Percentiles rank a stretch among this genome's conserved stretches.
phyloP scores from a whole-genome alignment of 805 yeast genomes.

The Starmerella vaccinii region DNA sequence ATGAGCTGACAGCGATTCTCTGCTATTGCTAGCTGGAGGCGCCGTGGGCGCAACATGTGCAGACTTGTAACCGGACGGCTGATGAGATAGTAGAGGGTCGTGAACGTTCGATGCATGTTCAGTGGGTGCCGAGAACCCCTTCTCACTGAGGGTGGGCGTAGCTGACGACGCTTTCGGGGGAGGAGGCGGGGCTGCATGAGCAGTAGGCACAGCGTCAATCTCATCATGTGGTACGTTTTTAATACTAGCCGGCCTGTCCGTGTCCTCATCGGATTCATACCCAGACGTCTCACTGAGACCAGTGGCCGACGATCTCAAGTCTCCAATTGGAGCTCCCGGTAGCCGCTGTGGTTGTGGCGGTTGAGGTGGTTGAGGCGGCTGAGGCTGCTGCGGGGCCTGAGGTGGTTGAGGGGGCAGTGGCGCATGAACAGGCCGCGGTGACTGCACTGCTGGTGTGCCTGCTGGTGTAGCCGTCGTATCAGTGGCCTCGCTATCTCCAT shows the following conservation, averaged over 20 bases:
- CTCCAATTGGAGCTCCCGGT: background rate
- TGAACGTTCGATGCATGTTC: too few species aligned
- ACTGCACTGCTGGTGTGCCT: background rate
- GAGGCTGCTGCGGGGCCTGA: constrained; percentile 10
- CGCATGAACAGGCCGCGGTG: background rate
- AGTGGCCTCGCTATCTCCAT: constrained; percentile 8
- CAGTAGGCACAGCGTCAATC: background rate
- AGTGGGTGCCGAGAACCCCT: too few species aligned
- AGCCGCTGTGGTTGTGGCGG: constrained; percentile 8
- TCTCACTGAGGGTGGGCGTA: too few species aligned
- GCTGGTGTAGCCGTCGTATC: background rate
- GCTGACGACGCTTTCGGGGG: too few species aligned
- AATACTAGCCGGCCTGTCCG: constrained; percentile 2
- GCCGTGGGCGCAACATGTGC: too few species aligned
- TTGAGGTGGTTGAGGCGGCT: constrained; percentile 12
- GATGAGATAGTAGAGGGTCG: too few species aligned
- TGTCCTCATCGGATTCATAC: constrained; percentile 10
- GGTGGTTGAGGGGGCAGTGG: constrained; percentile 1
- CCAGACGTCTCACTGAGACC: constrained; percentile 6
- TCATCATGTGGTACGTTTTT: background rate
- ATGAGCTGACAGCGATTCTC: background rate
- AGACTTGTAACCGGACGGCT: too few species aligned
- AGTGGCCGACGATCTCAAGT: background rate
- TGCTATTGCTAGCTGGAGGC: background rate
- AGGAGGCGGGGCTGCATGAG: background rate